Base-by-base conservation (phyloP, 345 rosid genomes). In the Melaleuca quinquenervia region DNA sequence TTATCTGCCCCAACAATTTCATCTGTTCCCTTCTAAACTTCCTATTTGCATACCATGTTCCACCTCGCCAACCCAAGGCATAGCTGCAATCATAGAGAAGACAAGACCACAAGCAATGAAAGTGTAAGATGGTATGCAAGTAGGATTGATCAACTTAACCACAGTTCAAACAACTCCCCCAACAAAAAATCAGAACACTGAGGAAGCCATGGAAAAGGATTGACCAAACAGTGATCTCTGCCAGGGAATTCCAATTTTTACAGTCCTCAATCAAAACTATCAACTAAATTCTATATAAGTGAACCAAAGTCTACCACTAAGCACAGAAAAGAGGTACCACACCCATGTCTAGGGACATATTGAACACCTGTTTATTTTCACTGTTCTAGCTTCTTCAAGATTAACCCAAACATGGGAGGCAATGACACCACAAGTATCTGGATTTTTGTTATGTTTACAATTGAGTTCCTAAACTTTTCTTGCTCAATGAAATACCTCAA, bases 1-100 rank as follows among this genome's bases (percentile, higher is more conserved):
- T 96, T 52, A 93, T 52, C 89, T 93, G 99, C 82, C 96, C 98
- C 36, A 90, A 82, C 85, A 92, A 83, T 89, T 95, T 96, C 98
- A 95, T 88, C 89, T 97, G 99, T 88, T 96, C 98, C 88, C 89
- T 93, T 90, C 90, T 92, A 84, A 92, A 91, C 91, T 95, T 94
- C 91, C 98, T 93, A 86, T 92, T 94, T 45, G 98, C 94, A 84
- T 94, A 94, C 99, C 99, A 95, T 88, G 89, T 86, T 88, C 99
- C 99, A 76, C 99, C 98, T 87, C 98, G 90, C 99, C 99, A 97
- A 82, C 99, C 99, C 75, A 94, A 91, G 74, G 94, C 98, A 88
- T 97, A 97, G 88, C 99, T 97, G 91, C 86, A 90, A 84, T 85
- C 58, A 21, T 80, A 80, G 29, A 1, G 8, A 56, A 58, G 80